Percentiles rank a stretch among this genome's conserved stretches.
These are phyloP conservation scores for Colletotrichum paranaense DNA, from an alignment of 2,329 filamentous ascomycete genomes.

Conservation along the genomic window DNA sequence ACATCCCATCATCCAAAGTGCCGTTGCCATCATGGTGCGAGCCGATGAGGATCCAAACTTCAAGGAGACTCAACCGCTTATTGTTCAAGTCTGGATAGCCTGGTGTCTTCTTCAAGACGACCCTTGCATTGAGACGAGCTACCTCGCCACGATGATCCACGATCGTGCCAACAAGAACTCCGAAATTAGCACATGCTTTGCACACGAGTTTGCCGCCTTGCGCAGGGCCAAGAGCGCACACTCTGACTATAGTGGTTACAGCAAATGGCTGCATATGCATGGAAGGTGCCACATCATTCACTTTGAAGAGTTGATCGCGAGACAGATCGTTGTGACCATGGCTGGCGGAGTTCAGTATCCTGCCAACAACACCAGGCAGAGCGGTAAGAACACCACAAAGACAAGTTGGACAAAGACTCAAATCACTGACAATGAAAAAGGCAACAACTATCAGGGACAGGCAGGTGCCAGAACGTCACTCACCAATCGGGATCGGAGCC, in stretches of 20 bases:
- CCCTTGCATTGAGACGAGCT: not conserved
- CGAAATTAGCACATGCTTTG: constrained; percentile 7
- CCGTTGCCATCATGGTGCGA: constrained; percentile 27
- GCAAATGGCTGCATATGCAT: constrained; percentile 16
- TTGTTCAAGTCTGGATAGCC: constrained; percentile 19
- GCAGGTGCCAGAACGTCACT: not conserved
- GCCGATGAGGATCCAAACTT: not conserved
- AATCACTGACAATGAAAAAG: not conserved
- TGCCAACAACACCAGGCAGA: not conserved
- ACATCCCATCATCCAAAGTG: constrained; percentile 25
- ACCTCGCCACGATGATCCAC: constrained; percentile 8
- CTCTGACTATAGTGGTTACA: not conserved
- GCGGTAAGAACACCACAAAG: not conserved
- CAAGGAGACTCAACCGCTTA: not conserved
- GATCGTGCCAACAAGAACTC: constrained; percentile 3
- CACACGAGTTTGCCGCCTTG: not conserved
- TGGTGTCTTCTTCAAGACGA: constrained; percentile 21
- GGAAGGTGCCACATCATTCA: constrained; percentile 24
- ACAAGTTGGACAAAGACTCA: not conserved
- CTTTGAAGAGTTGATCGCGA: not conserved
- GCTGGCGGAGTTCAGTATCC: not conserved
- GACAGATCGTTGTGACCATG: not conserved
- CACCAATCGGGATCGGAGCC: not conserved
- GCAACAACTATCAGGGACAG: not conserved
- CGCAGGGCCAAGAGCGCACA: not conserved